Base-by-base conservation (phyloP, 2,329 filamentous ascomycete species). In the Sphaceloma murrayae region DNA sequence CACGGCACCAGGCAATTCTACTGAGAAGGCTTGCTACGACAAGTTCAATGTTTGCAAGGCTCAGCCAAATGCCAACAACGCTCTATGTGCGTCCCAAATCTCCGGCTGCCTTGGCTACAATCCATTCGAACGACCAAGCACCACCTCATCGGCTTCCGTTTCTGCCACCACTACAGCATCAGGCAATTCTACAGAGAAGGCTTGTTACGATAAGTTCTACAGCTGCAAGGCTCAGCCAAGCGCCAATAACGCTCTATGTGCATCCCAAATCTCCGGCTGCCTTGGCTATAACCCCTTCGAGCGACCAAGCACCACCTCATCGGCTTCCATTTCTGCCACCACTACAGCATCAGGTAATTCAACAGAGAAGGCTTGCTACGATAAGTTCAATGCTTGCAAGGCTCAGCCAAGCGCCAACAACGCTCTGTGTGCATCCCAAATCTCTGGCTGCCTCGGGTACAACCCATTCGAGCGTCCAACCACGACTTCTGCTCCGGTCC, bases 41-140 rank as follows among this genome's bases (percentile, higher is more conserved):
- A 24, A 18, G 6, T 46, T 46, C 43, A 24, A 46, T 31, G 11
- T 21, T 5, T 48, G 46, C 34, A 44, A 36, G n/a, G 29, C 8
- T 18, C 11, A 34, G 17, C 46, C 46, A 2, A 18, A 39, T 9
- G 33, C 46, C 32, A 48, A 48, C 46, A 21, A 26, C 7, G 46
- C 46, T 11, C 13, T n/a, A 4, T 48, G 46, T 19, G 46, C 33
- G 16, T 16, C 46, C 16, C 13, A 38, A 7, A 39, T 34, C 17
- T 34, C 46, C 10, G 21, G 31, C 29, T 48, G 46, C 36, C 34
- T 48, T 9, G 43, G 43, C 6, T 22, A 46, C 13, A 48, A 48
- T 31, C 46, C 46, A 5, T 46, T 46, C 22, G 34, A 13, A 2
- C 30, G 13, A 22, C 27, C 38, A 29, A 36, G 17, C 16, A 36